Evolutionary conservation across 2,329 filamentous ascomycete species (phyloP).

Genomic region (Arachnomyces sp.): DNA sequence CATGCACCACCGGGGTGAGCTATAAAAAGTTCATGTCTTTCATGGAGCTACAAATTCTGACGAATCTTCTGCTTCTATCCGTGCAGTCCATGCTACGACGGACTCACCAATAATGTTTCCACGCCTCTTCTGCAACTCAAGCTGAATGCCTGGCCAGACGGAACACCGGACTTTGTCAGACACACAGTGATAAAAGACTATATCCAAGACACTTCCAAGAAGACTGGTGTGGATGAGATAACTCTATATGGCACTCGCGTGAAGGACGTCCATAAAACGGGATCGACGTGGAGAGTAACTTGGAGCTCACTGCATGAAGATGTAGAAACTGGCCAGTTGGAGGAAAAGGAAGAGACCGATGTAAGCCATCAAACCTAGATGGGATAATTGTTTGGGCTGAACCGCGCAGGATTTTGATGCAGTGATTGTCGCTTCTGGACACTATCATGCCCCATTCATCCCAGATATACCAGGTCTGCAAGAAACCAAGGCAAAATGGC

Average conservation of each 20-base stretch:
- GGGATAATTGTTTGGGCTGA: too few relatives aligned
- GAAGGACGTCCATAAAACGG: constrained; percentile 42
- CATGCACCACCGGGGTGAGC: constrained; percentile 47
- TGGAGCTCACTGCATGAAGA: too few relatives aligned
- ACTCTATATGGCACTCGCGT: constrained; percentile 56
- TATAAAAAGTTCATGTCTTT: constrained; percentile 4
- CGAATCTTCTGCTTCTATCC: too few relatives aligned
- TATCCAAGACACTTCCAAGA: constrained; percentile 50
- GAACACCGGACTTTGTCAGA: constrained; percentile 52
- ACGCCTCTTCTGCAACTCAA: constrained; percentile 45
- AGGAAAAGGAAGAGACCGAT: too few relatives aligned
- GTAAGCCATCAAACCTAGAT: too few relatives aligned
- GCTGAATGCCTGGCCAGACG: constrained; percentile 49
- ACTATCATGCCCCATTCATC: constrained; percentile 46
- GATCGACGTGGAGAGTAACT: constrained; percentile 45
- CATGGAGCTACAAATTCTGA: too few relatives aligned
- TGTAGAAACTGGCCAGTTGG: too few relatives aligned
- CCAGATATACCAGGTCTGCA: constrained; percentile 43
- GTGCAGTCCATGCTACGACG: constrained; percentile 46
- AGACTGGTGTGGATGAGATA: constrained; percentile 43
- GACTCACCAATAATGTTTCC: constrained; percentile 48
- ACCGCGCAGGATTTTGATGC: too few relatives aligned
- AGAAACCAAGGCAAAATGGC: constrained; percentile 41
- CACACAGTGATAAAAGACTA: constrained; percentile 54
- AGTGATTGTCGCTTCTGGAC: constrained; percentile 46